Evolutionary conservation across 495 filamentous ascomycete species (phyloP), one percentile per base, ranked within the genome.

Genomic region (Talaromyces stipitatus): DNA sequence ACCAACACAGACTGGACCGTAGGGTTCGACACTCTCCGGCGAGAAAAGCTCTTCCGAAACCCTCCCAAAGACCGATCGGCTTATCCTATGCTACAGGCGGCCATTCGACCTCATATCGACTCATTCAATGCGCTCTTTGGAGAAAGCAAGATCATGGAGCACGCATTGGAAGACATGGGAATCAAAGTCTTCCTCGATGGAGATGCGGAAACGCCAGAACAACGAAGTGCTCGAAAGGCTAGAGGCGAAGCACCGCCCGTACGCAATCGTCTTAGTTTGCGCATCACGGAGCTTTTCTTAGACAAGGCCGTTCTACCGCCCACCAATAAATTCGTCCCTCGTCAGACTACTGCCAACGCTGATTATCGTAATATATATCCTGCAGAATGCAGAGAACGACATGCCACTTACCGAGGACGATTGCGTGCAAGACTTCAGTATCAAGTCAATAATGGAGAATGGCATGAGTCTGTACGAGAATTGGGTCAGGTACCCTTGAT

Each of bases 121-220:
- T 92, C 94, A 8, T 97, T 97, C 83, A 95, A 98, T 77, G 86
- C 88, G n/a, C 75, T 96, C 36, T 91, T 96, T 64, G 85, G 85
- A 12, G 75, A 73, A 63, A 79, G 74, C 60, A 79, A 81, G 61
- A 78, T 95, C 23, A 71, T 98, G 43, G 85, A 89, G 51, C 83
- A 85, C 22, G 90, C 81, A 11, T 62, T 97, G 54, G 82, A 81
- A 65, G 94, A 98, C 64, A 96, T 97, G 65, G 94, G 94, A 56
- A 89, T 85, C 58, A 94, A 91, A 73, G 81, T 81, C 2, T 91
- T 90, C 68, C 78, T 96, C 30, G 91, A 97, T 71, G 90, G 90
- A 47, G 83, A 87, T 50, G 43, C 28, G 27, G 77, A 80, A 58
- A 71, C 70, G 3, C 57, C 63, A 12, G 69, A 76, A 36, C 69